Evolutionary conservation across 1,139 yeast genomes (phyloP), one percentile per base, ranked within the genome.

Genomic region (Zygosaccharomyces pseudobailii): DNA sequence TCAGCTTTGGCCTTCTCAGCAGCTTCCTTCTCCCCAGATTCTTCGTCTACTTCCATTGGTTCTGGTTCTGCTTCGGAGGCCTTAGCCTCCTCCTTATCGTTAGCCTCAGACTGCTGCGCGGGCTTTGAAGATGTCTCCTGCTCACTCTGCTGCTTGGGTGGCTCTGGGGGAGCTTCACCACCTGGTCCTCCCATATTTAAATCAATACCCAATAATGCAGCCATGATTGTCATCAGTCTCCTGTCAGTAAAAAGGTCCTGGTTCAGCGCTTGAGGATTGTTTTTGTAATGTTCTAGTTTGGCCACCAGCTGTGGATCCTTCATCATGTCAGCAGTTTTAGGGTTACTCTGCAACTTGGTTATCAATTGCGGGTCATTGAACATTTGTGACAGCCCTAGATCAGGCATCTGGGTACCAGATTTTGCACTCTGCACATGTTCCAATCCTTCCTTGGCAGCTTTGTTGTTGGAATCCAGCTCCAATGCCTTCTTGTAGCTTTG

Each of bases 381-480:
- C 61, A 89, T 78, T 54, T 80, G 74, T 40, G 85, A 87, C 61
- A 87, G 70, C 1, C 95, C 96, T 74, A 85, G 69, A 63, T 84
- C 92, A 7, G 92, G 88, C 43, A 71, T 65, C 13, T 66, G 64
- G 38, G 55, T 52, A 49, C 63, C 57, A 13, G 62, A 50, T 24
- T 59, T 56, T 48, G 64, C 65, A 3, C 67, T 55, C 37, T 65
- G 70, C 17, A 89, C 92, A 38, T 85, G 75, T 49, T 76, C 72
- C 54, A 90, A 71, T 2, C 97, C 98, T 45, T 82, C 82, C 67
- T 83, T 77, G 39, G 97, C 97, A 80, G 88, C 87, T 48, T 88
- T 82, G 66, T 92, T 94, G 50, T 72, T 51, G 22, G 95, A 76
- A 58, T 94, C 98, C 55, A 89, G 70, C 63, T 85, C 86, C 55